Evolutionary conservation across 495 filamentous ascomycete genomes (phyloP), one percentile per base, ranked within the genome.

Genomic region (Podospora pseudocomata): DNA sequence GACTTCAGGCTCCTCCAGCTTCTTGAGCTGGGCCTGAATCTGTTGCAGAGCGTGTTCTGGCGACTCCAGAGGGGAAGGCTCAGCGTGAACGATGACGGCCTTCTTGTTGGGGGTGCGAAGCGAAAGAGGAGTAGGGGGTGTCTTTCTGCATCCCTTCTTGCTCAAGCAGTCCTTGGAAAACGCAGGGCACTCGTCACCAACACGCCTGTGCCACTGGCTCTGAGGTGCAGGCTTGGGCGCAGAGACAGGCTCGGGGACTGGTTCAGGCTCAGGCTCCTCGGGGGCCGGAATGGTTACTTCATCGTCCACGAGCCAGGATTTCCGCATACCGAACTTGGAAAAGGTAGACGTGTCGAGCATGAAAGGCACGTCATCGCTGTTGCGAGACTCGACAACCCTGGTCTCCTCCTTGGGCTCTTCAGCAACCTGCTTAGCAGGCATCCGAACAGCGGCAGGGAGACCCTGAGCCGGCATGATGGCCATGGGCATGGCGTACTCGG

Each of bases 171-270:
- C 77, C 39, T 49, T 49, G 5, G 84, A 86, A 74, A 87, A 87
- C 3, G 80, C 77, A 18, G 84, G 85, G 55, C 82, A 82, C 15
- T 83, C 78, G 23, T 87, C 84, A 23, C 85, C 85, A 27, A 86
- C 73, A 2, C 85, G 82, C 19, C 76, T 75, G 72, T 86, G 84
- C 78, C 82, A 86, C n/a, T 68, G 71, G 63, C 67, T 65, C 34
- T 76, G 65, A 19, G 75, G 67, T n/a, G 67, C 39, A 39, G 66
- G 39, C 63, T 73, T 64, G 69, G 68, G 67, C 16, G 60, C 59
- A 9, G 39, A 32, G 5, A 26, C 59, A 34, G n/a, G 59, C 4
- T 66, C 58, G 0, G 59, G 4, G 6, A 30, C 18, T 13, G 20
- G 27, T 15, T 19, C 13, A 64, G 26, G 30, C 57, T 61, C 59